A percentile compares a stretch with the other conserved stretches of the same genome.
Evolutionary conservation across 495 filamentous ascomycete genomes (phyloP).

Genomic region (Lentithecium fluviatile): DNA sequence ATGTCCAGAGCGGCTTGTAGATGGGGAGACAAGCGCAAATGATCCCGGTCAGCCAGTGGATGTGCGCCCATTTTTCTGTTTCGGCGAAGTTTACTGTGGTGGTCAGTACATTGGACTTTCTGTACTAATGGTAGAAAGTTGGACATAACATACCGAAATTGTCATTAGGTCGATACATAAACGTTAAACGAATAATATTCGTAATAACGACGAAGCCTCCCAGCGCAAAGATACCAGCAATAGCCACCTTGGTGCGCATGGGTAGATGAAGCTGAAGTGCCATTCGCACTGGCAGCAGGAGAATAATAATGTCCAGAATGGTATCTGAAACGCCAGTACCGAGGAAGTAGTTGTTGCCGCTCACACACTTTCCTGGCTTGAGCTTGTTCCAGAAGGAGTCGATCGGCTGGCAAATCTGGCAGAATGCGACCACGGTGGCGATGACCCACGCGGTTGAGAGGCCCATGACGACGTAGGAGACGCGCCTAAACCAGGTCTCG

Average conservation of each 20-base stretch:
- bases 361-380: conserved; percentile 9
- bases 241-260: conserved; percentile 5
- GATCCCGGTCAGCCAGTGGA: conserved; percentile 8
- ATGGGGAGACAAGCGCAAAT: conserved; percentile 16
- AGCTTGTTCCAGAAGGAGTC: conserved; percentile 14
- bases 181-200: conserved; percentile 4
- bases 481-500: not conserved
- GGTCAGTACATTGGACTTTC: not conserved
- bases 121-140: not conserved
- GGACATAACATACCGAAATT: not conserved
- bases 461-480: not conserved
- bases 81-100: conserved; percentile 5
- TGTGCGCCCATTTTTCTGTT: conserved; percentile 12
- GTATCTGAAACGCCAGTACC: conserved; percentile 2
- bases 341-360: conserved; percentile 2
- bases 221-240: conserved; percentile 18
- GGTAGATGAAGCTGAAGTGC: conserved; percentile 10
- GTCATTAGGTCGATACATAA: conserved; percentile 5
- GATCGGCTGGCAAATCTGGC: conserved; percentile 8
- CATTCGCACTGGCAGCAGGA: conserved; percentile 10
- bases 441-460: conserved; percentile 10
- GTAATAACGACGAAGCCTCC: conserved; percentile 17
- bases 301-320: conserved; percentile 10
- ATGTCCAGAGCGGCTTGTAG: conserved; percentile 16
- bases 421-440: not conserved